phyloP scores from a whole-genome alignment of 441 rosid species.

The Geranium incanum region DNA sequence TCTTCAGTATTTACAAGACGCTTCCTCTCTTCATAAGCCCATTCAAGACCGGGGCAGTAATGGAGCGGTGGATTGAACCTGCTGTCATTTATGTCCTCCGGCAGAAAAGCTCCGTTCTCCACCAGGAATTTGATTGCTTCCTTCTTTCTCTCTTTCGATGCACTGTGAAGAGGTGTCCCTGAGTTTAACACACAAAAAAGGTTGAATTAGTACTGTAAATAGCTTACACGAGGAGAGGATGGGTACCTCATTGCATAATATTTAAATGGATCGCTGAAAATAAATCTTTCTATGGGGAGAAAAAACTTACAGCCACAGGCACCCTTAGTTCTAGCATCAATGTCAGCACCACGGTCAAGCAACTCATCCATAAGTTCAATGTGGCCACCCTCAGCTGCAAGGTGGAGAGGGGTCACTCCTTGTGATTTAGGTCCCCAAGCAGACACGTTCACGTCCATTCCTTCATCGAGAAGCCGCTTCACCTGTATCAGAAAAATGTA shows the following conservation, averaged over 20 bases:
- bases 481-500: conserved; percentile 32
- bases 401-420: conserved; percentile 83
- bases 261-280: not conserved
- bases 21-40: conserved; percentile 86
- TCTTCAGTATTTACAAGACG: conserved; percentile 32
- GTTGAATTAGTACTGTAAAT: not conserved
- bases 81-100: conserved; percentile 64
- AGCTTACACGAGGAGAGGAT: not conserved
- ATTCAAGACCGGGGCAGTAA: conserved; percentile 83
- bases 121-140: conserved; percentile 68
- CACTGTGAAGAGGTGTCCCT: conserved; percentile 91
- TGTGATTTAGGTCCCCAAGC: conserved; percentile 82
- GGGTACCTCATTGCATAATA: not conserved
- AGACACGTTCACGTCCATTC: conserved; percentile 64
- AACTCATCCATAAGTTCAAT: conserved; percentile 73
- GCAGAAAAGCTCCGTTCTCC: conserved; percentile 78
- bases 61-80: conserved; percentile 85
- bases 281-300: not conserved
- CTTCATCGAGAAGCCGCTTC: conserved; percentile 59
- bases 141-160: conserved; percentile 76
- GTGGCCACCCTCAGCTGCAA: conserved; percentile 88
- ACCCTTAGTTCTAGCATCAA: conserved; percentile 83
- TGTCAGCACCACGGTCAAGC: conserved; percentile 80
- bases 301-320: conserved; percentile 69
- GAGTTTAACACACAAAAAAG: conserved; percentile 16